Evolutionary conservation across 2,329 filamentous ascomycete species (phyloP).

Genomic region (Clonostachys rosea): DNA sequence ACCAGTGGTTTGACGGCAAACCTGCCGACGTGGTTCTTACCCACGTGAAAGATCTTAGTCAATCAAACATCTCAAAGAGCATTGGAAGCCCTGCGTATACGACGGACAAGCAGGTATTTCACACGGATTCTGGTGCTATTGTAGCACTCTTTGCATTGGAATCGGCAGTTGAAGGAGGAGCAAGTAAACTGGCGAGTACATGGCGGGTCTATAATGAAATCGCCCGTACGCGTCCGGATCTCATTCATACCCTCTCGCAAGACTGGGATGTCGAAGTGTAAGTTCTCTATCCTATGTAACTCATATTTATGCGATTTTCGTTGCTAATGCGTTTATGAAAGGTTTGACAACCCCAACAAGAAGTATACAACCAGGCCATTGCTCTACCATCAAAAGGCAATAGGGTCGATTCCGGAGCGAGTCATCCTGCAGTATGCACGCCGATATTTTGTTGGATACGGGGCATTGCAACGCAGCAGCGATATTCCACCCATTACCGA

Average conservation of each 20-base stretch:
- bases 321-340: slow-evolving; percentile 17
- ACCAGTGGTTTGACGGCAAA: slow-evolving; percentile 35
- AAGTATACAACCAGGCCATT: slow-evolving; percentile 45
- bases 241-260: slow-evolving; percentile 50
- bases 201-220: slow-evolving; percentile 61
- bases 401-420: slow-evolving; percentile 38
- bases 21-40: slow-evolving; percentile 47
- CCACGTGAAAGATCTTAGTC: slow-evolving; percentile 58
- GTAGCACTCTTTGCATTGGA: slow-evolving; percentile 53
- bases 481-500: slow-evolving; percentile 52
- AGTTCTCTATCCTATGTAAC: slow-evolving; percentile 4
- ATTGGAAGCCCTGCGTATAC: slow-evolving; percentile 58
- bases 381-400: slow-evolving; percentile 49
- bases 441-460: slow-evolving; percentile 53
- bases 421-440: slow-evolving; percentile 57
- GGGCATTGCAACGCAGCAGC: slow-evolving; percentile 43
- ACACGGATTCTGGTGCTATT: slow-evolving; percentile 56
- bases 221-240: slow-evolving; percentile 51
- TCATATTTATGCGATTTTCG: no score
- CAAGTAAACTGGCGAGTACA: slow-evolving; percentile 52
- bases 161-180: slow-evolving; percentile 46
- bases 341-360: slow-evolving; percentile 43
- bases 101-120: slow-evolving; percentile 57
- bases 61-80: slow-evolving; percentile 14
- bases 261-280: slow-evolving; percentile 40